Percentiles rank a stretch among this genome's conserved stretches.
phyloP scores from a whole-genome alignment of 257 asterid genomes.

The Gentiana macrophylla region DNA sequence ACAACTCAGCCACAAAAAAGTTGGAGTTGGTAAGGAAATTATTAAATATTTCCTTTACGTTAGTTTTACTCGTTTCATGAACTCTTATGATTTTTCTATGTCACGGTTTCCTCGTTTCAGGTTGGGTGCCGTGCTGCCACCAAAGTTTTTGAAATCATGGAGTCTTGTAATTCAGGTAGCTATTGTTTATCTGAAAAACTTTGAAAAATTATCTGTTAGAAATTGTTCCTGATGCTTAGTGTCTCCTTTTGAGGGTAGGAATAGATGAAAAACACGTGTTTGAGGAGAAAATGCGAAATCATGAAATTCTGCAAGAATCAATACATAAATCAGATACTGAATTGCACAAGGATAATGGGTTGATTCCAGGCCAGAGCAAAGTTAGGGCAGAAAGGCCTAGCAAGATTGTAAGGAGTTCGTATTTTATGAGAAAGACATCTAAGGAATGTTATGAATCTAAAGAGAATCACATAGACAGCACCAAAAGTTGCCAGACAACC shows the following conservation, averaged over 20 bases:
- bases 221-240: background rate
- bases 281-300: conserved; percentile 12
- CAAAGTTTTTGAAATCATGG: conserved; percentile 20
- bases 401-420: conserved; percentile 22
- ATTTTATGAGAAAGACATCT: conserved; percentile 16
- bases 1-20: conserved; percentile 12
- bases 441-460: conserved; percentile 9
- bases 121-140: conserved; percentile 17
- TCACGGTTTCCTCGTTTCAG: conserved; percentile 17
- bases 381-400: conserved; percentile 9
- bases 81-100: too few relatives aligned
- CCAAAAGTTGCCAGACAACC: conserved; percentile 2
- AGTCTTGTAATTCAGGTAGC: conserved; percentile 35
- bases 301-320: conserved; percentile 20
- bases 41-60: background rate
- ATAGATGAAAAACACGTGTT: conserved; percentile 13
- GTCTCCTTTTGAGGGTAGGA: conserved; percentile 18
- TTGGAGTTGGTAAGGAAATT: conserved; percentile 16
- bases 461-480: conserved; percentile 10
- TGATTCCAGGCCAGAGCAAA: conserved; percentile 18
- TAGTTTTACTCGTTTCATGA: too few relatives aligned
- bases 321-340: conserved; percentile 52
- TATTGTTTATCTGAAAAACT: background rate
- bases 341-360: conserved; percentile 37
- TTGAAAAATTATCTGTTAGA: background rate